phyloP scores from a whole-genome alignment of 768 basidiomycete genomes.

The Strobilomyces dryophilus region DNA sequence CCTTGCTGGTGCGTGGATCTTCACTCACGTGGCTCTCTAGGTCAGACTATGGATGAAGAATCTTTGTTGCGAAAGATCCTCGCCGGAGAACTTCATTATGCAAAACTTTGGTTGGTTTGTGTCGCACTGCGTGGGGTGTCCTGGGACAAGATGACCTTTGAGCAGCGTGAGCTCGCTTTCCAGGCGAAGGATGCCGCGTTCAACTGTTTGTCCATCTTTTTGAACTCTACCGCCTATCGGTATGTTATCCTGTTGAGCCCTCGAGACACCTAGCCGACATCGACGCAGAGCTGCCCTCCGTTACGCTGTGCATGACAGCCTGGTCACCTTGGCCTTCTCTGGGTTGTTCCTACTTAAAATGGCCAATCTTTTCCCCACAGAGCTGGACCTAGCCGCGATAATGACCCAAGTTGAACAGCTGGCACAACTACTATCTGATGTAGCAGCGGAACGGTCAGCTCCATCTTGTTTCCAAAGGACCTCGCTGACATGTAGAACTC shows the following conservation, averaged over 20 bases:
- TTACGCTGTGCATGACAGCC: conserved; percentile 90
- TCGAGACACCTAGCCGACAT: not conserved
- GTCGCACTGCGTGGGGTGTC: conserved; percentile 86
- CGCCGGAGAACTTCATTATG: conserved; percentile 84
- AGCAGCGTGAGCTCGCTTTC: conserved; percentile 92
- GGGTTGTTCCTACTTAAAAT: conserved; percentile 91
- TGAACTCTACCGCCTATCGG: conserved; percentile 79
- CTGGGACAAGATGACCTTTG: conserved; percentile 96
- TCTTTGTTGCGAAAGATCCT: conserved; percentile 84
- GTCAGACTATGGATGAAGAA: conserved; percentile 79
- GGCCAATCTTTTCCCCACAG: conserved; percentile 87
- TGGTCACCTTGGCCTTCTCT: conserved; percentile 89
- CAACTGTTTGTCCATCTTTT: conserved; percentile 78
- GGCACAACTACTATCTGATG: conserved; percentile 85
- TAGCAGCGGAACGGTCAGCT: conserved; percentile 81
- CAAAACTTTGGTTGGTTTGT: conserved; percentile 93
- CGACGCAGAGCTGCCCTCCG: conserved; percentile 71
- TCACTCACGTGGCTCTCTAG: conserved; percentile 34
- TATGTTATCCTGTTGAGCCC: conserved; percentile 29
- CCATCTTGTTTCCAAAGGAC: not conserved
- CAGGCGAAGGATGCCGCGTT: conserved; percentile 93
- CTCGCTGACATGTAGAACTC: conserved; percentile 10
- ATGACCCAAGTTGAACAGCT: conserved; percentile 86
- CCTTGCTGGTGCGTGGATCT: not conserved
- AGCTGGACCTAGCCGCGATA: conserved; percentile 74